These are phyloP conservation scores for Chlamydomonas urium DNA, from an alignment of 139 green algal species.

Conservation along the genomic window DNA sequence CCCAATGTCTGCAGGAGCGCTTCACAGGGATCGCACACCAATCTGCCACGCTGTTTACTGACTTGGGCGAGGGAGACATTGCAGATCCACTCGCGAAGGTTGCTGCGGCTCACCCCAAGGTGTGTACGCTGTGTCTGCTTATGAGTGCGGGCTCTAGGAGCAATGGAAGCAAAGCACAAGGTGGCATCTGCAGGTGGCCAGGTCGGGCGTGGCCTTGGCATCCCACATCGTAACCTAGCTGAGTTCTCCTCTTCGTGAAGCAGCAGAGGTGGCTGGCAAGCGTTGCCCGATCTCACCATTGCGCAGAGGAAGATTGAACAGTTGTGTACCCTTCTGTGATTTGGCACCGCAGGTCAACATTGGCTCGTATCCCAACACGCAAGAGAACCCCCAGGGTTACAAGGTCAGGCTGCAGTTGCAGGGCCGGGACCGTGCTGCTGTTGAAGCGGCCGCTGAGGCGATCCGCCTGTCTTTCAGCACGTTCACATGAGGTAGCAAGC, in stretches of 20 bases:
- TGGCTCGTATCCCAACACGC: conserved; percentile 34
- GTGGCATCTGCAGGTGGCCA: no score
- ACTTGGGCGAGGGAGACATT: conserved; percentile 26
- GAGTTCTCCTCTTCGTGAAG: no score
- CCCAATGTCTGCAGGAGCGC: no score
- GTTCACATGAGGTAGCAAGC: no score
- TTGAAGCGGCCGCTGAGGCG: background rate
- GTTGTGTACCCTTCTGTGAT: no score
- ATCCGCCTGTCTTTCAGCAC: no score
- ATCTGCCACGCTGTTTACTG: conserved; percentile 16
- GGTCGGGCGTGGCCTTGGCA: no score
- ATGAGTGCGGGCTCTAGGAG: background rate
- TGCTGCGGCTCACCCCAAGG: conserved; percentile 21
- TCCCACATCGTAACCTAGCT: no score
- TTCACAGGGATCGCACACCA: conserved; percentile 25
- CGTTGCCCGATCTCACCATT: no score
- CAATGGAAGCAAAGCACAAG: no score
- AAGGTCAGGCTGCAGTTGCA: conserved; percentile 11
- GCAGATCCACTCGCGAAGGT: conserved; percentile 21
- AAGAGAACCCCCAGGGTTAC: conserved; percentile 4
- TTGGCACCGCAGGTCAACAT: background rate
- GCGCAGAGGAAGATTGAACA: no score
- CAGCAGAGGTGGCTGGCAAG: no score
- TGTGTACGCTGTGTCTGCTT: background rate
- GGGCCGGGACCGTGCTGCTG: background rate